Base-by-base conservation (phyloP, 441 rosid species). In the Pelargonium citronellum region DNA sequence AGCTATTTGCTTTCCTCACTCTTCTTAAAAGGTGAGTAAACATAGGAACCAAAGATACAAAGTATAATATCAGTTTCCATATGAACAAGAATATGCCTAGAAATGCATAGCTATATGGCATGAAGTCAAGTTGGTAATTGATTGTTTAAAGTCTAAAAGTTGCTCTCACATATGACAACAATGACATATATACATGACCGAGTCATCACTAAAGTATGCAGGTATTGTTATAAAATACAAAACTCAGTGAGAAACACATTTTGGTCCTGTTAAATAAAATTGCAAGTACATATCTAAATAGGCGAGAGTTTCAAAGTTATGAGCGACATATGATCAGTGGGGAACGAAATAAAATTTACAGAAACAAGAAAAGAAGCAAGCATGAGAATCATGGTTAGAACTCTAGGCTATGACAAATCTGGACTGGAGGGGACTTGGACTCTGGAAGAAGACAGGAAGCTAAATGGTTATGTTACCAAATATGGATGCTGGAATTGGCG, bases 401-500 rank as follows among this genome's bases (percentile, higher is more conserved):
- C 87, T 67, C 87, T 85, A 2, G 74, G 75, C 66, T 72, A 73
- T 61, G 90, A 86, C 51, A 75, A 79, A 61, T 72, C 12, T 61
- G 90, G 87, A 16, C 44, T 79, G 81, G 86, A 86, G 70, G 92
- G 92, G 0, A 84, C 87, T 0, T 86, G 92, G 92, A 84, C 87
- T 43, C 82, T 84, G 0, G 92, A 88, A 72, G 92, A 88, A 76
- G 90, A 88, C 20, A 68, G 58, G 51, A 86, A 81, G 73, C 80
- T 88, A 5, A 51, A 39, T 47, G 87, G 71, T 70, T 88, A 86
- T 77, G 76, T 88, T 0, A 78, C 80, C 34, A 72, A 75, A 67
- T 81, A 82, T 64, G 92, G 92, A 65, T 79, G 73, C 19, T 83
- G 85, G 87, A 88, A 88, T 73, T 88, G 92, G 92, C 85, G 92